Percentiles rank a stretch among this genome's conserved stretches.
phyloP scores from a whole-genome alignment of 129 eudicot species.

The Flaveria brownii region DNA sequence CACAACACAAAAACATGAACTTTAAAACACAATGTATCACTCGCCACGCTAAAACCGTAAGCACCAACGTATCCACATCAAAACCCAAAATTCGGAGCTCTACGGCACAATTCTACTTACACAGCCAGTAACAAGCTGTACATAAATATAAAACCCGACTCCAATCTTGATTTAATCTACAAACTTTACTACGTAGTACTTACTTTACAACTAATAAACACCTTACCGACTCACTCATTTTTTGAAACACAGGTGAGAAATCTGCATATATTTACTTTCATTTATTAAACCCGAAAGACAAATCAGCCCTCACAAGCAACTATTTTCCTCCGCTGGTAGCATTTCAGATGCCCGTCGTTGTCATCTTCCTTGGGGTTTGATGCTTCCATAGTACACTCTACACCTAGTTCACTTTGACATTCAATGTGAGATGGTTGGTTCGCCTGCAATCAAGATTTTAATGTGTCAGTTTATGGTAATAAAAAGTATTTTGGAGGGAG shows the following conservation, averaged over 20 bases:
- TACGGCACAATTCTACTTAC: conserved; percentile 18
- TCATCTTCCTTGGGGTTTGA: conserved; percentile 31
- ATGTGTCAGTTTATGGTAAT: background rate
- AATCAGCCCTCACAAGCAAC: conserved; percentile 45
- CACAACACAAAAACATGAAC: background rate
- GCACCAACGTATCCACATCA: conserved; percentile 27
- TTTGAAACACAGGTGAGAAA: background rate
- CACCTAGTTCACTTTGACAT: conserved; percentile 31
- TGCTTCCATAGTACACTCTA: conserved; percentile 31
- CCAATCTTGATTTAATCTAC: conserved; percentile 25
- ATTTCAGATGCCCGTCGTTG: conserved; percentile 41
- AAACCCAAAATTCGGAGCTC: conserved; percentile 32
- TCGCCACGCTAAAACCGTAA: conserved; percentile 21
- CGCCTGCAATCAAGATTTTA: conserved; percentile 27
- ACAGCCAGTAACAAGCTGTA: conserved; percentile 30
- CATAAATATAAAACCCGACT: conserved; percentile 15
- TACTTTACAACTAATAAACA: conserved; percentile 35
- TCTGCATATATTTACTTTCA: conserved; percentile 33
- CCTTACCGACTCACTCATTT: conserved; percentile 17
- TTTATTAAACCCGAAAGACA: background rate
- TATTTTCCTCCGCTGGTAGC: conserved; percentile 52
- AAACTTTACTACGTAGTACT: conserved; percentile 10
- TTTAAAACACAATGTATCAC: conserved; percentile 10
- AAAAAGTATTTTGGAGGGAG: background rate
- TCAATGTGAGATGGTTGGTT: conserved; percentile 30